Evolutionary conservation across 495 filamentous ascomycete species (phyloP).

Genomic region (Penicillium robsamsonii): DNA sequence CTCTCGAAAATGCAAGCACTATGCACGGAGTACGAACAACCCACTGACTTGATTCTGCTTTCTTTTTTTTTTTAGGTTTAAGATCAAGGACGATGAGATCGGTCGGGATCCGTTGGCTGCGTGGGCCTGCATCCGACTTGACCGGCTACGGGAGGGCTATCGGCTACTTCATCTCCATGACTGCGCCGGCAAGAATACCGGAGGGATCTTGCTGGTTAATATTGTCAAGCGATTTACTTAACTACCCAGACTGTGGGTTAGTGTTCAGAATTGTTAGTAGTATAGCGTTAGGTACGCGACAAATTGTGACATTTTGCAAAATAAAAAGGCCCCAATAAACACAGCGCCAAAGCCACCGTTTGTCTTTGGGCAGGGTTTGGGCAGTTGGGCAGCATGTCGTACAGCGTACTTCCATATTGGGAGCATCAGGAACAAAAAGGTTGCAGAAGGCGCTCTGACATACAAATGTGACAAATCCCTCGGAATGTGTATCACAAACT

Average conservation of each 20-base stretch:
- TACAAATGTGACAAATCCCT: conserved; percentile 1
- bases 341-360: background rate
- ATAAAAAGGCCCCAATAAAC: background rate
- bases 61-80: conserved; percentile 58
- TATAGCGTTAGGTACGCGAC: background rate
- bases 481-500: background rate
- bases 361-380: conserved; percentile 1
- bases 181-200: conserved; percentile 55
- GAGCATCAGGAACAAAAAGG: background rate
- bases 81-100: conserved; percentile 80
- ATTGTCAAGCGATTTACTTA: conserved; percentile 55
- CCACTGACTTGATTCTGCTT: conserved; percentile 14
- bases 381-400: conserved; percentile 10
- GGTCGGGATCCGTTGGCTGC: conserved; percentile 72
- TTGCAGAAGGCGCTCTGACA: background rate
- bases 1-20: background rate
- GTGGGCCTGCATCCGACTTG: conserved; percentile 85
- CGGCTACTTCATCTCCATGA: conserved; percentile 73
- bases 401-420: background rate
- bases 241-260: background rate
- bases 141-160: conserved; percentile 71
- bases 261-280: background rate
- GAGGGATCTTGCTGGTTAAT: conserved; percentile 67
- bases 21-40: background rate
- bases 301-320: background rate